These are phyloP conservation scores for Leccinum rimulosum DNA, from an alignment of 768 basidiomycete genomes.

Conservation along the genomic window DNA sequence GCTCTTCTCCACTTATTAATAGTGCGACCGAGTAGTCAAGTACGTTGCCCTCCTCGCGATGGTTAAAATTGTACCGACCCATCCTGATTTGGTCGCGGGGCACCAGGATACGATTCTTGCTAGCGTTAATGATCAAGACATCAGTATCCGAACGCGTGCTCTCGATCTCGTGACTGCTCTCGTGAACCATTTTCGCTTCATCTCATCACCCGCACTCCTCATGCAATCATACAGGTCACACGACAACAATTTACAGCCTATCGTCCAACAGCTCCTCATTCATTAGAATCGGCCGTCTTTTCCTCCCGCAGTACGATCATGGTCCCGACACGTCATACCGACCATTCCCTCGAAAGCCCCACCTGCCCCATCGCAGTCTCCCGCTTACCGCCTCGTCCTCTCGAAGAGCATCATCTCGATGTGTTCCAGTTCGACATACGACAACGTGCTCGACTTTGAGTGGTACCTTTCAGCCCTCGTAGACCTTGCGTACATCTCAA, in stretches of 20 bases:
- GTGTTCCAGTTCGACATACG: conserved; percentile 79
- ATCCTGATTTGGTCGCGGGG: conserved; percentile 85
- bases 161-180: conserved; percentile 92
- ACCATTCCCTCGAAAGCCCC: conserved; percentile 37
- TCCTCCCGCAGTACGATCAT: conserved; percentile 54
- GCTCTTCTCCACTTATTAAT: conserved; percentile 15
- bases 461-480: conserved; percentile 97
- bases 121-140: conserved; percentile 89
- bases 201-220: background rate
- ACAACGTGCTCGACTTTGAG: conserved; percentile 89
- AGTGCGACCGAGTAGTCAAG: conserved; percentile 63
- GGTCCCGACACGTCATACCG: conserved; percentile 51
- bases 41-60: conserved; percentile 95
- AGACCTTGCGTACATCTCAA: conserved; percentile 85
- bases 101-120: conserved; percentile 90
- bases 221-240: conserved; percentile 57
- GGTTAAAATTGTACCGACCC: conserved; percentile 92
- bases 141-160: conserved; percentile 94
- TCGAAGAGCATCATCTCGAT: conserved; percentile 83
- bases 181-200: conserved; percentile 44
- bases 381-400: conserved; percentile 83
- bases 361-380: conserved; percentile 62
- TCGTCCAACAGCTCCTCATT: conserved; percentile 85
- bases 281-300: conserved; percentile 58
- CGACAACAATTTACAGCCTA: conserved; percentile 78